Evolutionary conservation across 2,329 filamentous ascomycete genomes (phyloP), one percentile per base, ranked within the genome.

Genomic region (Exophiala bonariae): DNA sequence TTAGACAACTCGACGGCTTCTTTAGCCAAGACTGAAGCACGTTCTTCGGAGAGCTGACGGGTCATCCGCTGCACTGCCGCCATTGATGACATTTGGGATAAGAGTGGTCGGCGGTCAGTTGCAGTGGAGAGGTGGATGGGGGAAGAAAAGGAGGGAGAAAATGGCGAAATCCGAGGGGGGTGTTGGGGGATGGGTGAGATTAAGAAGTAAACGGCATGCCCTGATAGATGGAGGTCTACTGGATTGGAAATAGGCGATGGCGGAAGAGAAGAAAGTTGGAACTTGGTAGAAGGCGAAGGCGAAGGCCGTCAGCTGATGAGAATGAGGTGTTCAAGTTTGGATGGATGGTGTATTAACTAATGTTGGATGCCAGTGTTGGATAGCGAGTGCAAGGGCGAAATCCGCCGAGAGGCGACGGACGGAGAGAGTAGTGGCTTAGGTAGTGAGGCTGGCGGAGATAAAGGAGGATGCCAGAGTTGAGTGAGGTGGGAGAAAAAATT

Each of bases 1-100:
- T 72, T 67, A 36, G 70, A 65, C 54, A 76, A 59, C 56, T 71
- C 66, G 52, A 75, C 64, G 56, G 73, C 72, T 66, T 74, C 71
- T 50, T 64, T 64, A 51, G 72, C 71, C 56, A 76, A 61, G 50
- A 66, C 60, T 52, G 66, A 65, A 59, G 73, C 73, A 59, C 70
- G 71, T 55, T 72, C 69, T 61, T 74, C 66, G 50, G 68, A 66
- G 47, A 66, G 42, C 51, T 53, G 50, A 45, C 56, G 54, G 44
- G 50, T 58, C 43, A 59, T 50, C 30, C 49, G 52, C 41, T 57
- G 46, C 4, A 51, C 44, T 20, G 52, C 49, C 19, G 46, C 44
- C 49, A 52, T 55, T 13, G 49, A 41, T 23, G 54, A 54, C 54
- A 57, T 57, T 47, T 38, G 14, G 36, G 33, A n/a, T 7, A 34